Evolutionary conservation across 768 basidiomycete species (phyloP).

Genomic region (Podaxis rugospora): DNA sequence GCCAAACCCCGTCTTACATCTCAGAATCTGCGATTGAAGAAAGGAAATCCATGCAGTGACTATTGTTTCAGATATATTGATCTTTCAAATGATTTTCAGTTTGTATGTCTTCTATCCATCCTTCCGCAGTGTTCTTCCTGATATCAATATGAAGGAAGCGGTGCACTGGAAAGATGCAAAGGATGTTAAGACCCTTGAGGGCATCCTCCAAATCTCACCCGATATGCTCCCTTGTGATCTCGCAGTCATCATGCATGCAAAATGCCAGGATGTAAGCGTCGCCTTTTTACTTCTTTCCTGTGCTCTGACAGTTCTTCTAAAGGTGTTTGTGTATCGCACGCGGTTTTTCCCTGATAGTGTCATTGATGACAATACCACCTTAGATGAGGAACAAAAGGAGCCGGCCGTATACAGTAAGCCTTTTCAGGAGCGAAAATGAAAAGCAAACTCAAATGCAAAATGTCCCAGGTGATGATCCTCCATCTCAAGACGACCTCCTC

Average conservation of each 20-base stretch:
- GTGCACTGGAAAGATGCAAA: constrained; percentile 30
- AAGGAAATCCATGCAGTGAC: constrained; percentile 4
- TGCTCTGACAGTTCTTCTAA: neutral
- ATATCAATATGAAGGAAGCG: constrained; percentile 10
- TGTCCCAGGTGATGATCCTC: constrained; percentile 4
- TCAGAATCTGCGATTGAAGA: neutral
- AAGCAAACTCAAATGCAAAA: neutral
- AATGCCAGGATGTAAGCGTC: constrained; percentile 51
- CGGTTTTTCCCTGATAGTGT: constrained; percentile 13
- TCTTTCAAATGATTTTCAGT: neutral
- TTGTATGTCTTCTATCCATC: neutral
- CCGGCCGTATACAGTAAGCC: neutral
- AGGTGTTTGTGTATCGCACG: constrained; percentile 26
- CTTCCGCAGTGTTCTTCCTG: neutral
- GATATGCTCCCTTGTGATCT: constrained; percentile 51
- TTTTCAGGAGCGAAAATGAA: neutral
- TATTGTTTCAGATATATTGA: constrained; percentile 10
- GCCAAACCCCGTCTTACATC: neutral
- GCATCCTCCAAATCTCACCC: constrained; percentile 37
- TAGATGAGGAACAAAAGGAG: neutral
- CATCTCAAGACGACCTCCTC: neutral
- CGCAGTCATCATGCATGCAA: constrained; percentile 48
- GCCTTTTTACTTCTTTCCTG: neutral
- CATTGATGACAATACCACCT: constrained; percentile 3
- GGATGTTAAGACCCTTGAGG: constrained; percentile 35